phyloP scores from a whole-genome alignment of 2,329 filamentous ascomycete genomes.

The Trichoderma koningiopsis region DNA sequence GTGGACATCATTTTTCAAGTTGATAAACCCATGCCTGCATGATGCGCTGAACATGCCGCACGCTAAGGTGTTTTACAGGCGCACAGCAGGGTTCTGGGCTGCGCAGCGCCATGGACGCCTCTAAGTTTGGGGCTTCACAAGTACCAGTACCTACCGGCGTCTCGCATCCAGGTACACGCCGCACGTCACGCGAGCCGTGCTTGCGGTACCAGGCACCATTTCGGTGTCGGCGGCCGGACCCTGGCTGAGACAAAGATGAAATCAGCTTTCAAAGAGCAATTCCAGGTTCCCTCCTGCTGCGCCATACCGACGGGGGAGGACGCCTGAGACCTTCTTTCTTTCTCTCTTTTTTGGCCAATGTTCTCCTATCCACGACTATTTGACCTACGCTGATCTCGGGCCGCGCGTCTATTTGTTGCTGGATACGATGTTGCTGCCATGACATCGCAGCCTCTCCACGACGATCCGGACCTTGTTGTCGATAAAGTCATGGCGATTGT shows the following conservation, averaged over 20 bases:
- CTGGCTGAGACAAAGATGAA: conserved; percentile 13
- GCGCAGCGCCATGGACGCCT: neutral
- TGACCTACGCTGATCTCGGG: neutral
- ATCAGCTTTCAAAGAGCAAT: neutral
- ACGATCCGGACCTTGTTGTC: neutral
- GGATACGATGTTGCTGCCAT: neutral
- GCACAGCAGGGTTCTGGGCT: too few species aligned
- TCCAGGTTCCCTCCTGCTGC: neutral
- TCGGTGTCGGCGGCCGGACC: neutral
- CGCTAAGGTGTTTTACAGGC: too few species aligned
- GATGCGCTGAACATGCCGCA: neutral
- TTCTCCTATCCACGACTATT: neutral
- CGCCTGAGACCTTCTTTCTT: conserved; percentile 9
- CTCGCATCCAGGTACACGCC: neutral
- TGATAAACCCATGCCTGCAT: neutral
- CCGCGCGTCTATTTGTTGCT: neutral
- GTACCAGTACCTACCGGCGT: neutral
- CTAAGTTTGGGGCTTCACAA: neutral
- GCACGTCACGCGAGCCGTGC: neutral
- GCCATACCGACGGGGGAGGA: neutral
- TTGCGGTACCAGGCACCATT: neutral
- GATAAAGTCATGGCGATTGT: neutral
- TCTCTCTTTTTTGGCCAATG: neutral
- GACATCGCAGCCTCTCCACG: neutral
- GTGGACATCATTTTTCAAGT: neutral